A percentile compares a stretch with the other conserved stretches of the same genome.
These are phyloP conservation scores for Puccinia hordei DNA, from an alignment of 1,284 basidiomycete species.

Conservation along the genomic window DNA sequence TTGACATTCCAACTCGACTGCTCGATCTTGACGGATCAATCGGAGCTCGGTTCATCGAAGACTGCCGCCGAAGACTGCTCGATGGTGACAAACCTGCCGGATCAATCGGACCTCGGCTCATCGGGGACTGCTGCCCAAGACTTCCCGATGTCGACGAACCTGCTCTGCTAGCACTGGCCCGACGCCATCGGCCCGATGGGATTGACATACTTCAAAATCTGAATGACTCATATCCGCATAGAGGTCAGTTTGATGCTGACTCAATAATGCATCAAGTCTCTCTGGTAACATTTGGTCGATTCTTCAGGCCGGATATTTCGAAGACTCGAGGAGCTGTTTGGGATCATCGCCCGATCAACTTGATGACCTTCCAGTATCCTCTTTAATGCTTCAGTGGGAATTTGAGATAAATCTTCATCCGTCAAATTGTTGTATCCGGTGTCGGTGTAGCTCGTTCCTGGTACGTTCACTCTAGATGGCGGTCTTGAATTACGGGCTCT, in stretches of 20 bases:
- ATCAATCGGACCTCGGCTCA: no score
- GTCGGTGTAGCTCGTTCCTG: not conserved
- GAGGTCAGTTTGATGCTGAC: not conserved
- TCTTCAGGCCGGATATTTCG: slow-evolving; percentile 17
- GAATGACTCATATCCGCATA: not conserved
- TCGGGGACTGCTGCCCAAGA: no score
- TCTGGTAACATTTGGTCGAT: slow-evolving; percentile 21
- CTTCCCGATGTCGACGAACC: no score
- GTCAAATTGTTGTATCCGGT: not conserved
- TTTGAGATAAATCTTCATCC: slow-evolving; percentile 3
- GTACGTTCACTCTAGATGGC: slow-evolving; percentile 6
- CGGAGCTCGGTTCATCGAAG: not conserved
- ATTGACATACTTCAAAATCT: not conserved
- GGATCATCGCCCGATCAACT: not conserved
- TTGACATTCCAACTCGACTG: slow-evolving; percentile 22
- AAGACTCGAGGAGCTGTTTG: not conserved
- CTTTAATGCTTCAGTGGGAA: not conserved
- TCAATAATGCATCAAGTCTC: slow-evolving; percentile 7
- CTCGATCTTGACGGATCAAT: not conserved
- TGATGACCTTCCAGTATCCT: not conserved
- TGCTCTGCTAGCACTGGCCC: not conserved
- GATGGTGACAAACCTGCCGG: no score
- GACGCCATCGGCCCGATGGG: slow-evolving; percentile 6
- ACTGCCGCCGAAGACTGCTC: not conserved
- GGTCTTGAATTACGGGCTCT: slow-evolving; percentile 12